Evolutionary conservation across 2,329 filamentous ascomycete genomes (phyloP), one percentile per base, ranked within the genome.

Genomic region (Xylaria sp.): DNA sequence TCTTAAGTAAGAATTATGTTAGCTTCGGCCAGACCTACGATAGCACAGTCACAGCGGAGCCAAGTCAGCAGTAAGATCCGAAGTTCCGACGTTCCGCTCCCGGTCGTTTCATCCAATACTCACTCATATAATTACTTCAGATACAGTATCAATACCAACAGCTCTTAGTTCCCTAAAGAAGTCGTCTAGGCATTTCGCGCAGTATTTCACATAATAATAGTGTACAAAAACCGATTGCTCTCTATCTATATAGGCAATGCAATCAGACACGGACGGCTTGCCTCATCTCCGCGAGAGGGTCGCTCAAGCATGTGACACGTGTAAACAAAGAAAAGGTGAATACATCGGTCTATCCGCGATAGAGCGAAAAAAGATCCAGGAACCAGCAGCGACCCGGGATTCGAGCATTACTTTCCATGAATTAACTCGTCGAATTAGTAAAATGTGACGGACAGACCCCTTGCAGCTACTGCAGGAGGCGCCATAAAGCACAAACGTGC

Each of bases 371-470:
- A 36, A 6, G 2, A 2, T 11, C 34, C 3, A 3, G 24, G 24
- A 36, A 36, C n/a, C n/a, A 36, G 1, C 7, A 8, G 6, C 34
- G 7, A 36, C 11, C 34, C 6, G 11, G 11, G 11, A 36, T 39
- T 17, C 27, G 6, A 51, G 5, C 21, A 47, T 27, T 1, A 21
- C 19, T 11, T 27, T 2, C 9, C 4, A 6, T 17, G 0, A 24
- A 58, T 64, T 65, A 48, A 65, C 59, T 5, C 8, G 2, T 2
- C 1, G 11, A 42, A 12, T 11, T 21, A 70, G 83, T 87, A 48
- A 86, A 85, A 76, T 88, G 85, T 74, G 85, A 86, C 69, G 85
- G 85, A 1, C 80, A 80, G n/a, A 72, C 80, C n/a, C 85, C 85
- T 0, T 88, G 85, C 74, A 79, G 79, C 47, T 86, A 86, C 72